A percentile compares a stretch with the other conserved stretches of the same genome.
These are phyloP conservation scores for Prunus mongolica DNA, from an alignment of 306 rosid species.

Conservation along the genomic window DNA sequence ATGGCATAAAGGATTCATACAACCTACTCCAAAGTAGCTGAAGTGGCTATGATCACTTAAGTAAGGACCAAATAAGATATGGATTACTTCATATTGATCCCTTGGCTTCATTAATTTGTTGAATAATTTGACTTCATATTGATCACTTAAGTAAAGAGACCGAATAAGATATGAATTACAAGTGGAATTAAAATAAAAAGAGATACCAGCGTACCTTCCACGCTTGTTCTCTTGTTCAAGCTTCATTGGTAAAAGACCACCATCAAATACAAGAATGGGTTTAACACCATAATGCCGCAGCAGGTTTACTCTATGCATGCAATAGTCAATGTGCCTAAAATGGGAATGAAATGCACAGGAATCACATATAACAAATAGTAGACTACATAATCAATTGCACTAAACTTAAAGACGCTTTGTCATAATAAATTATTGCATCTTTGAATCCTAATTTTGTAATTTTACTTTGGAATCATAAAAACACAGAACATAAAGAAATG, in stretches of 20 bases:
- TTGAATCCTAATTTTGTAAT: neutral
- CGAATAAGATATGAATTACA: neutral
- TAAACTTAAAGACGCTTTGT: neutral
- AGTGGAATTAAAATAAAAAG: neutral
- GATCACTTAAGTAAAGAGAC: neutral
- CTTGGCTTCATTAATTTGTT: too few relatives aligned
- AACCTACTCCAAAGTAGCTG: neutral
- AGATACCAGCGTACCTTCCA: slow-evolving; percentile 46
- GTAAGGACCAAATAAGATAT: too few relatives aligned
- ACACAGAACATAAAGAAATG: neutral
- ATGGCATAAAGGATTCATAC: neutral
- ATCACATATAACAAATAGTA: neutral
- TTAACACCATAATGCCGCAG: slow-evolving; percentile 72
- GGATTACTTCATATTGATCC: too few relatives aligned
- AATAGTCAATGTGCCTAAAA: slow-evolving; percentile 84
- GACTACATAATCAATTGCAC: neutral
- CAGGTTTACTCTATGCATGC: slow-evolving; percentile 87
- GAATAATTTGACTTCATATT: neutral
- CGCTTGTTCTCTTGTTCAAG: slow-evolving; percentile 89
- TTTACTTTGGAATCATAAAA: neutral
- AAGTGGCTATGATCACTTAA: too few relatives aligned
- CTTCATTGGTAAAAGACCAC: slow-evolving; percentile 95
- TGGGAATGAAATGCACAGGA: neutral
- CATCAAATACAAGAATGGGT: slow-evolving; percentile 91
- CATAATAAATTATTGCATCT: neutral